These are phyloP conservation scores for Ilyonectria sp. DNA, from an alignment of 2,329 filamentous ascomycete species.

Conservation along the genomic window DNA sequence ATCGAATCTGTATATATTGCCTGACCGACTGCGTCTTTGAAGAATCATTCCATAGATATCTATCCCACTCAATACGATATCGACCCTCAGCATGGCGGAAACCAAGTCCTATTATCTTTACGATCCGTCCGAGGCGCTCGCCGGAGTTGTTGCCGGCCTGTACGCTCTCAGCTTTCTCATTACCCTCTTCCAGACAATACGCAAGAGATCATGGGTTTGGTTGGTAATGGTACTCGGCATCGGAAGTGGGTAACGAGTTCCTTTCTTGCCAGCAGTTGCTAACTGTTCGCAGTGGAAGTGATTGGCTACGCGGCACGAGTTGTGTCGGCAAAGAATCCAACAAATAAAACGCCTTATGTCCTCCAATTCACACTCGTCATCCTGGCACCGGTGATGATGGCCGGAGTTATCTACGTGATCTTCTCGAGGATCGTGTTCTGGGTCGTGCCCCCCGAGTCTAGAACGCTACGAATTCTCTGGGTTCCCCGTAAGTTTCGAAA, in stretches of 20 bases:
- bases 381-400: conserved; percentile 43
- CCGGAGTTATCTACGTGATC: conserved; percentile 45
- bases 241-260: conserved; percentile 22
- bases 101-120: conserved; percentile 38
- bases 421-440: conserved; percentile 43
- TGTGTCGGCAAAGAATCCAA: conserved; percentile 33
- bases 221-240: conserved; percentile 38
- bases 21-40: not conserved
- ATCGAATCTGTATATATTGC: not conserved
- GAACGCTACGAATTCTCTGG: conserved; percentile 40
- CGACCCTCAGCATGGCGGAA: conserved; percentile 20
- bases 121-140: conserved; percentile 34
- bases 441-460: conserved; percentile 40
- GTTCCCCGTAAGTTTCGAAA: conserved; percentile 38
- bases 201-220: conserved; percentile 42
- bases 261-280: not conserved
- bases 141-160: conserved; percentile 38
- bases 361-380: conserved; percentile 44
- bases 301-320: conserved; percentile 37
- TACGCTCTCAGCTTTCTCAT: conserved; percentile 36
- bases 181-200: conserved; percentile 36
- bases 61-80: not conserved
- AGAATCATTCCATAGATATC: conserved; percentile 1
- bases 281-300: conserved; percentile 32
- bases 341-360: conserved; percentile 36